Evolutionary conservation across 306 rosid genomes (phyloP), one percentile per base, ranked within the genome.

Genomic region (Prunus fruticosa): DNA sequence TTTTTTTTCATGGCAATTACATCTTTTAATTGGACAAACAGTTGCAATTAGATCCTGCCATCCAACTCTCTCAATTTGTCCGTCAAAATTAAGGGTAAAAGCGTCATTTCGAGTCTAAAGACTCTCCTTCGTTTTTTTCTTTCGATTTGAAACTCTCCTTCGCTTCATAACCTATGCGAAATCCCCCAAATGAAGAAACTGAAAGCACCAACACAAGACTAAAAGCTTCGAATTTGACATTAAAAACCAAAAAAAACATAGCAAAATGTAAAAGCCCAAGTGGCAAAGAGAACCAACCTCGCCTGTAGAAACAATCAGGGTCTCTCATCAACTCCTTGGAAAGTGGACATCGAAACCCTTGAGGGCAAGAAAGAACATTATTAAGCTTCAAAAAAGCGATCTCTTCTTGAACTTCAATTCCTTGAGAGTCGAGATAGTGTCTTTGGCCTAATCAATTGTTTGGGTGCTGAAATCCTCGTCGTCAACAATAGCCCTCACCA

Each of bases 301-400:
- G 41, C 98, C 96, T 43, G 97, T 81, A 61, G 93, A 86, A 9
- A 89, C 87, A 83, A 91, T 93, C 25, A 25, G 25, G 25, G 25
- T 25, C 98, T 89, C 84, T 87, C 98, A 93, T 93, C 84, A 93
- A 81, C 60, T 93, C 96, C 50, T 87, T 87, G 65, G 97, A 93
- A 67, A 93, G 88, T 1, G 98, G 98, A 62, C 98, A 93, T 12
- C 86, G 87, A 67, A 91, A 93, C 74, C 88, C 96, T 20, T 88
- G 90, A 3, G 97, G 97, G 53, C 85, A 91, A 30, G 82, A 15
- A 38, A 85, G 79, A 73, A 77, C 74, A 15, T 84, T 85, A 15
- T 64, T 85, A 2, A 80, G 80, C 81, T 83, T 88, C 69, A 86
- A 51, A 93, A 87, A 10, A 81, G 73, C 34, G 93, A 85, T 67